A percentile compares a stretch with the other conserved stretches of the same genome.
Evolutionary conservation across 2,329 filamentous ascomycete species (phyloP).

Genomic region (Kalaharituber pfeilii): DNA sequence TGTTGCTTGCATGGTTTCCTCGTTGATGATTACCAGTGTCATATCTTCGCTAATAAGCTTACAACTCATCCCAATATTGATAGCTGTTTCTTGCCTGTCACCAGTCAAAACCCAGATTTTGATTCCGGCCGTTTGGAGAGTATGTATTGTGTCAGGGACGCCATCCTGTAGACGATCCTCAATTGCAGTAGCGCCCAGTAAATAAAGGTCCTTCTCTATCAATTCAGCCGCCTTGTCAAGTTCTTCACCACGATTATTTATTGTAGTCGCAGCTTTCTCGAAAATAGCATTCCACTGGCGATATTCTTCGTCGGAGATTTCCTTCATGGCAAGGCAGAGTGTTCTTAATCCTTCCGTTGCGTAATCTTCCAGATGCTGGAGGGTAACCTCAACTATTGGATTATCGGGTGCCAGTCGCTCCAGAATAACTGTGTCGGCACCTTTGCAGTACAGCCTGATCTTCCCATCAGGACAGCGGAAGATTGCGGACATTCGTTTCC

Average conservation of each 20-base stretch:
- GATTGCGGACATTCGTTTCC: constrained; percentile 95
- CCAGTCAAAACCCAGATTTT: constrained; percentile 98
- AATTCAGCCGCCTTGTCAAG: constrained; percentile 93
- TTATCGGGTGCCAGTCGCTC: constrained; percentile 66
- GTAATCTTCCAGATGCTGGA: constrained; percentile 95
- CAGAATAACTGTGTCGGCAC: constrained; percentile 91
- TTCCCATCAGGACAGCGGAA: constrained; percentile 94
- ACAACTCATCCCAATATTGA: constrained; percentile 99
- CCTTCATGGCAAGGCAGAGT: constrained; percentile 84
- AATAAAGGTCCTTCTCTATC: constrained; percentile 78
- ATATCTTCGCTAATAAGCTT: constrained; percentile 97
- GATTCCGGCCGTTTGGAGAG: constrained; percentile 87
- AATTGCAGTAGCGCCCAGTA: constrained; percentile 90
- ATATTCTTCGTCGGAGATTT: constrained; percentile 77
- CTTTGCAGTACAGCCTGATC: constrained; percentile 85
- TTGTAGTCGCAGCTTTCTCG: constrained; percentile 73
- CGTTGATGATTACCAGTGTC: constrained; percentile 92
- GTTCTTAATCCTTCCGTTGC: constrained; percentile 90
- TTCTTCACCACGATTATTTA: constrained; percentile 86
- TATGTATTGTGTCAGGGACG: constrained; percentile 95
- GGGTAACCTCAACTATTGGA: constrained; percentile 70
- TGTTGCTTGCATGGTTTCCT: constrained; percentile 62
- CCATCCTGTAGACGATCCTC: constrained; percentile 95
- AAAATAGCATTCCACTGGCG: constrained; percentile 73
- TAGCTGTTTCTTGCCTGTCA: constrained; percentile 93